These are phyloP conservation scores for Geranium brycei DNA, from an alignment of 345 rosid species.

Conservation along the genomic window DNA sequence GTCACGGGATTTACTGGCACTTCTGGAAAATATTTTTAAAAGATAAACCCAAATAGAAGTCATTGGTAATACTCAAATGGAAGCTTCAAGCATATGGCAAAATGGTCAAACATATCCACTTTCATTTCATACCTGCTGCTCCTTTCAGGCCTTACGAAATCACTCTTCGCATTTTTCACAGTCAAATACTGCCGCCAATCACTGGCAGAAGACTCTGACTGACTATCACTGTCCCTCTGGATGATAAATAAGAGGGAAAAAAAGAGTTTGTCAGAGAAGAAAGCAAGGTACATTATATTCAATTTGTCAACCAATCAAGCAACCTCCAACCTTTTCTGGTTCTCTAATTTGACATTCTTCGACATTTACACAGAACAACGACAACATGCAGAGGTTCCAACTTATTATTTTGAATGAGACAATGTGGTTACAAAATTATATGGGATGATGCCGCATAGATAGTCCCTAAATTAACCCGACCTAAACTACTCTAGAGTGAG, in stretches of 20 bases:
- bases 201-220: conserved; percentile 27
- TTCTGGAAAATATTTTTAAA: conserved; percentile 8
- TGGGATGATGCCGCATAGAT: too few species aligned
- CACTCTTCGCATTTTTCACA: conserved; percentile 27
- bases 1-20: conserved; percentile 39
- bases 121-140: conserved; percentile 34
- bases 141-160: conserved; percentile 3
- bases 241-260: conserved; percentile 11
- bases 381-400: too few species aligned
- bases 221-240: conserved; percentile 52
- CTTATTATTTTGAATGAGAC: too few species aligned
- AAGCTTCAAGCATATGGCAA: conserved; percentile 8
- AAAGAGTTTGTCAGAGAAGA: neutral
- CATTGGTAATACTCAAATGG: neutral
- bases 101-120: conserved; percentile 2
- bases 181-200: conserved; percentile 30
- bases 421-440: too few species aligned
- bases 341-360: too few species aligned
- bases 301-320: too few species aligned
- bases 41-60: neutral
- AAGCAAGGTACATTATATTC: too few species aligned
- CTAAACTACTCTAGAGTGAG: too few species aligned
- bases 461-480: too few species aligned
- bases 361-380: too few species aligned
- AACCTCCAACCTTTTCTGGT: too few species aligned